phyloP scores from a whole-genome alignment of 129 eudicot species.

The Ambrosia trifida region DNA sequence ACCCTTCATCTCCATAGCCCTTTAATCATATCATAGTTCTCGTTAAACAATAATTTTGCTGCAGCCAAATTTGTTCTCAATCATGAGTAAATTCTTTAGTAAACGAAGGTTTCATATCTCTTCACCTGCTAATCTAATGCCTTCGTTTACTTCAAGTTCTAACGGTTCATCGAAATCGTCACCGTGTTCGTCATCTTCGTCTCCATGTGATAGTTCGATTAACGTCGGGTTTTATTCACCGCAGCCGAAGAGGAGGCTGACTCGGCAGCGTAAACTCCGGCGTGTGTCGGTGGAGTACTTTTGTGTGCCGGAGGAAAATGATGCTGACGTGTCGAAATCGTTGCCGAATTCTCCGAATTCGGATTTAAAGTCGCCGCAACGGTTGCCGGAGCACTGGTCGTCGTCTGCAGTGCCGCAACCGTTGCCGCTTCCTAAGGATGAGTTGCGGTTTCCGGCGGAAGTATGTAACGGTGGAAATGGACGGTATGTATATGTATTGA shows the following conservation, averaged over 20 bases:
- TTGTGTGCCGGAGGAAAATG: constrained; percentile 28
- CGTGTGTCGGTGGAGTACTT: constrained; percentile 46
- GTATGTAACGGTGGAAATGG: constrained; percentile 24
- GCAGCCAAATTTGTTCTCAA: not conserved
- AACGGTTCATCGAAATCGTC: constrained; percentile 30
- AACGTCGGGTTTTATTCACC: constrained; percentile 32
- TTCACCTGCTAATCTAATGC: constrained; percentile 40
- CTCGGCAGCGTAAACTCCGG: constrained; percentile 51
- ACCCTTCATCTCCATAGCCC: constrained; percentile 20
- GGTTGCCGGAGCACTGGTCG: constrained; percentile 51
- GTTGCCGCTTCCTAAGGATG: constrained; percentile 67
- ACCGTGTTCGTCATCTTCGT: constrained; percentile 44
- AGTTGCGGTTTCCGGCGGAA: constrained; percentile 36
- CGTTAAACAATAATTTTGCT: not conserved
- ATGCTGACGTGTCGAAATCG: constrained; percentile 37
- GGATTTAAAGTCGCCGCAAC: constrained; percentile 29
- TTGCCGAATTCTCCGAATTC: constrained; percentile 59
- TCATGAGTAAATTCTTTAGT: constrained; percentile 37
- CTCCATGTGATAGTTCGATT: constrained; percentile 31
- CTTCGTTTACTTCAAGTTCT: constrained; percentile 25
- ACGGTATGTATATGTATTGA: constrained; percentile 21
- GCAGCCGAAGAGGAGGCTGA: constrained; percentile 45
- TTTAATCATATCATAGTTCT: not conserved
- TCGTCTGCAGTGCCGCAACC: constrained; percentile 72
- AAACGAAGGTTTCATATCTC: constrained; percentile 38